Conservation (phyloP, 2,329 filamentous ascomycete species). For the Lasiodiplodia gonubiensis region DNA sequence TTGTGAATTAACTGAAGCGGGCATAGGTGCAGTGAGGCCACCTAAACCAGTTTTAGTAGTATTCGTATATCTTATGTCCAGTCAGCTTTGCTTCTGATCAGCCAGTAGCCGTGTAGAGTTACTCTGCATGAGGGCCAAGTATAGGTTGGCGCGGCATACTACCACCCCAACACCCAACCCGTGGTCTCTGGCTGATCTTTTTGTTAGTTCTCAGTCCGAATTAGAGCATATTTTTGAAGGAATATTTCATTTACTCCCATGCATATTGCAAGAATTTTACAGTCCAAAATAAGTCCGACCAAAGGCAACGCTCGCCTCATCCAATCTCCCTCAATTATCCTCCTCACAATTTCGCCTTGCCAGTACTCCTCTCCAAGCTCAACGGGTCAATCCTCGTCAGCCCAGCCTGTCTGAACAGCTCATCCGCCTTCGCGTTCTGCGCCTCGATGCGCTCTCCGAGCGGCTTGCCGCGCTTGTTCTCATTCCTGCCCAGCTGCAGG, state of each 20-base stretch:
- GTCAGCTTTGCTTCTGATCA: too few species aligned
- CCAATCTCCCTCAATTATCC: not conserved
- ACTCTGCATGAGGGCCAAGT: too few species aligned
- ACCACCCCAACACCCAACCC: too few species aligned
- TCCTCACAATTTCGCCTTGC: slow-evolving; percentile 27
- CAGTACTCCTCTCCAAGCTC: slow-evolving; percentile 15
- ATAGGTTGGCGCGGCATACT: too few species aligned
- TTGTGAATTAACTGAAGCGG: too few species aligned
- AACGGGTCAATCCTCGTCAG: slow-evolving; percentile 19
- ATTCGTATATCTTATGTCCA: too few species aligned
- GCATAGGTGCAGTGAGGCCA: too few species aligned
- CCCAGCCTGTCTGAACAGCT: slow-evolving; percentile 68
- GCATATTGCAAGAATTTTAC: not conserved
- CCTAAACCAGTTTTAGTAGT: too few species aligned
- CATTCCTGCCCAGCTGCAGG: slow-evolving; percentile 79
- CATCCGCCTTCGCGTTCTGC: slow-evolving; percentile 69
- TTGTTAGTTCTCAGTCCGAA: too few species aligned
- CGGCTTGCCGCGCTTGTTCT: slow-evolving; percentile 72
- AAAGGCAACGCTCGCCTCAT: not conserved
- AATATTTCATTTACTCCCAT: not conserved
- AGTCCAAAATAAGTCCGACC: not conserved
- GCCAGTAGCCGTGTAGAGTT: too few species aligned
- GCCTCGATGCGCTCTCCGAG: slow-evolving; percentile 66
- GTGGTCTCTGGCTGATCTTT: too few species aligned
- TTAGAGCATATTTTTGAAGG: too few species aligned